Evolutionary conservation across 2,329 filamentous ascomycete species (phyloP).

Genomic region (Rhynchosporium agropyri): DNA sequence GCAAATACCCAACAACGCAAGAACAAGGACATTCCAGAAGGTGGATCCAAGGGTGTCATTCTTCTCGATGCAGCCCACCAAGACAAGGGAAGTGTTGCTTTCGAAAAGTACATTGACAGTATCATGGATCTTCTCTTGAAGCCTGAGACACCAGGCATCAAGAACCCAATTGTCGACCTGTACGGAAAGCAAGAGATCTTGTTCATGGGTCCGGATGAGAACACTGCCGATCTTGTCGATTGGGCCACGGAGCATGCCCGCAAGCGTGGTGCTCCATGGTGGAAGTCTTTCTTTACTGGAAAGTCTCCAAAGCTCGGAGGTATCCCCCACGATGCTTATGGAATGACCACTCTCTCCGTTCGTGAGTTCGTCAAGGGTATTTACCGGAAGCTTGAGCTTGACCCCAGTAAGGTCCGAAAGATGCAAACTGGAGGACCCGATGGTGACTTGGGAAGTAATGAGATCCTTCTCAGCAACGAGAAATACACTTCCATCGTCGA

Average conservation of each 20-base stretch:
- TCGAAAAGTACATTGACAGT: conserved; percentile 99
- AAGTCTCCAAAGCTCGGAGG: conserved; percentile 96
- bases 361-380: conserved; percentile 96
- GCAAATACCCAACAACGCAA: conserved; percentile 99
- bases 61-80: conserved; percentile 92
- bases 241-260: conserved; percentile 98
- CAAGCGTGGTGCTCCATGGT: conserved; percentile 87
- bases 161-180: conserved; percentile 95
- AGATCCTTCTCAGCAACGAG: conserved; percentile 94
- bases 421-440: conserved; percentile 98
- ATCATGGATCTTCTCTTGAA: conserved; percentile 93
- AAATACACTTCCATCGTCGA: conserved; percentile 97
- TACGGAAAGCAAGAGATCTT: conserved; percentile 95
- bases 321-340: conserved; percentile 94
- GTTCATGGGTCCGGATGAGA: conserved; percentile 99
- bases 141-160: conserved; percentile 91
- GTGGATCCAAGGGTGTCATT: conserved; percentile 96
- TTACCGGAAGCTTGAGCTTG: conserved; percentile 92
- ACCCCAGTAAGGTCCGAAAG: conserved; percentile 83
- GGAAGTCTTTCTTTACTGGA: conserved; percentile 99
- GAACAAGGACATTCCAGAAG: conserved; percentile 99
- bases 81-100: conserved; percentile 87
- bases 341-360: conserved; percentile 97
- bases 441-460: conserved; percentile 94
- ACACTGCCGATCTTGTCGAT: conserved; percentile 94